Evolutionary conservation across 192 early-diverging fungal species (phyloP).

Genomic region (Jimgerdemannia flammicorona): DNA sequence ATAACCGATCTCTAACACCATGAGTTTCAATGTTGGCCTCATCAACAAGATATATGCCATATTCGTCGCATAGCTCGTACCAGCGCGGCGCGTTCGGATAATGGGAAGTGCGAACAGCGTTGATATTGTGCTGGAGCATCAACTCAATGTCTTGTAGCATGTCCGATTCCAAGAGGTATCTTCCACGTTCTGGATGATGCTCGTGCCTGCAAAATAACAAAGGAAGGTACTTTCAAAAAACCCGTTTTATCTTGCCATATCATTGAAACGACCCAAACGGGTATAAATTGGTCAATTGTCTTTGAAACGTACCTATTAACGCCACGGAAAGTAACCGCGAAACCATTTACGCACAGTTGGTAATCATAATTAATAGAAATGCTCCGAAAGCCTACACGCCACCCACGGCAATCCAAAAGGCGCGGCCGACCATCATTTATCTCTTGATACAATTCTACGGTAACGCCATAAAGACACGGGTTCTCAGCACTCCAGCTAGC

Average conservation of each 20-base stretch:
- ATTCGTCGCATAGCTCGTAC: slow-evolving; percentile 17
- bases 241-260: too few relatives aligned
- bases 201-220: slow-evolving; percentile 2
- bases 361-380: slow-evolving; percentile 4
- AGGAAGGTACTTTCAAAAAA: neutral
- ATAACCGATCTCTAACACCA: slow-evolving; percentile 2
- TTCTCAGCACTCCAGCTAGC: slow-evolving; percentile 7
- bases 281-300: too few relatives aligned
- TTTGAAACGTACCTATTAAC: slow-evolving; percentile 2
- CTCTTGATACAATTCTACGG: slow-evolving; percentile 2
- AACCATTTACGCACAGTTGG: slow-evolving; percentile 8
- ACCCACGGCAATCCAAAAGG: slow-evolving; percentile 7
- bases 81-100: slow-evolving; percentile 13
- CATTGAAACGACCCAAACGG: too few relatives aligned
- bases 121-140: slow-evolving; percentile 8
- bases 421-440: neutral
- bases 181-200: slow-evolving; percentile 7
- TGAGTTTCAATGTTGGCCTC: slow-evolving; percentile 10
- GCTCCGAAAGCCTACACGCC: slow-evolving; percentile 12
- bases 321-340: slow-evolving; percentile 4
- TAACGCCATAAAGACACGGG: slow-evolving; percentile 2
- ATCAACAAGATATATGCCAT: slow-evolving; percentile 14
- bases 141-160: slow-evolving; percentile 14
- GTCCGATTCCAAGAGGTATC: slow-evolving; percentile 10
- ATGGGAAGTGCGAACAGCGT: slow-evolving; percentile 11